Evolutionary conservation across 371 early-diverging fungal species (phyloP).

Genomic region (Batkoa obscura): DNA sequence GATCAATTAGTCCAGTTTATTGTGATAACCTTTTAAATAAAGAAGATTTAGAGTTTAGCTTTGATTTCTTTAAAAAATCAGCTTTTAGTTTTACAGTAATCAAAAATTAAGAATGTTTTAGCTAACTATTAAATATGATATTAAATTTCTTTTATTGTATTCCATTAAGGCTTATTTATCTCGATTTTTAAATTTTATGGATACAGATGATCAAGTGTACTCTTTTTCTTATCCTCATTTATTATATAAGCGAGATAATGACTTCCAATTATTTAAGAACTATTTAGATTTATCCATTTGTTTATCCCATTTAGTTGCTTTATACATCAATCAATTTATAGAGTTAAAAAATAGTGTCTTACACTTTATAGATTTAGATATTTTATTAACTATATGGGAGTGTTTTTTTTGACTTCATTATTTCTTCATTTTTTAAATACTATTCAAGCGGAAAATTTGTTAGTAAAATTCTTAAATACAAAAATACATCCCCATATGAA

Average conservation of each 20-base stretch:
- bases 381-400: not conserved
- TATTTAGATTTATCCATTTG: not conserved
- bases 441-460: no score
- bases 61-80: not conserved
- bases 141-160: not conserved
- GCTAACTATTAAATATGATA: not conserved
- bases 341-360: not conserved
- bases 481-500: no score
- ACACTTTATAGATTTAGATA: not conserved
- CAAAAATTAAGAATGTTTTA: not conserved
- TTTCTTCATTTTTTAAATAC: no score
- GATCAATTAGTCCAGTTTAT: not conserved
- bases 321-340: constrained; percentile 4
- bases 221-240: not conserved
- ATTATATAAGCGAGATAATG: not conserved
- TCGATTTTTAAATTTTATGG: not conserved
- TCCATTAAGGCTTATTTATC: not conserved
- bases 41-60: no score
- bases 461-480: no score
- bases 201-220: not conserved
- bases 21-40: no score
- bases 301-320: not conserved
- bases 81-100: not conserved
- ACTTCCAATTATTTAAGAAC: not conserved
- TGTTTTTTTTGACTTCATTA: not conserved